Conservation (phyloP, 2,329 filamentous ascomycete species). For the Penicillium sp. region DNA sequence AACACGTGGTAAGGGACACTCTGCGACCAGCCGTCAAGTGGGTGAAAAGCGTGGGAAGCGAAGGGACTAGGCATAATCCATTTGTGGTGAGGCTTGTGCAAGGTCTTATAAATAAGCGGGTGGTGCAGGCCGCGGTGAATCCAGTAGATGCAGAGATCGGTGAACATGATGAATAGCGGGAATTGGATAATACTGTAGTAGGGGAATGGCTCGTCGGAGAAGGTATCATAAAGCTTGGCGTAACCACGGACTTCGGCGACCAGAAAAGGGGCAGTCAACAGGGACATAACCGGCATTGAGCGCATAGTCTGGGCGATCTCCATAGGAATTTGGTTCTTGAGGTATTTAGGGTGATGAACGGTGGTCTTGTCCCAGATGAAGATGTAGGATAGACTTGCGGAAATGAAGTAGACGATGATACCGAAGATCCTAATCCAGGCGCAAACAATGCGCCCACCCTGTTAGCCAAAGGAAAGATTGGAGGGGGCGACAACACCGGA, state of each 20-base stretch:
- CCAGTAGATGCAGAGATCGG: constrained; percentile 84
- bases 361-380: constrained; percentile 89
- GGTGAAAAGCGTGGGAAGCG: constrained; percentile 89
- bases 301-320: constrained; percentile 73
- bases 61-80: constrained; percentile 98
- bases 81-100: constrained; percentile 98
- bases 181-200: constrained; percentile 79
- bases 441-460: too few species aligned
- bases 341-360: constrained; percentile 81
- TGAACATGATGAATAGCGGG: constrained; percentile 78
- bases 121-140: constrained; percentile 81
- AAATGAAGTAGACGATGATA: constrained; percentile 71
- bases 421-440: constrained; percentile 67
- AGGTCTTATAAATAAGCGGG: constrained; percentile 68
- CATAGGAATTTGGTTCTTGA: constrained; percentile 80
- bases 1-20: constrained; percentile 86
- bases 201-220: constrained; percentile 61
- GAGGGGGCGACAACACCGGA: too few species aligned
- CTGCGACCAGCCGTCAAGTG: constrained; percentile 81
- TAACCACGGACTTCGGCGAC: constrained; percentile 73
- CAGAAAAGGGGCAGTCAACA: constrained; percentile 74
- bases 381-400: constrained; percentile 71
- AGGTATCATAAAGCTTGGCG: constrained; percentile 77
- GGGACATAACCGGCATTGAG: constrained; percentile 71
- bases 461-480: constrained; percentile 5